Evolutionary conservation across 2,329 filamentous ascomycete genomes (phyloP).

Genomic region (Clonostachys solani): DNA sequence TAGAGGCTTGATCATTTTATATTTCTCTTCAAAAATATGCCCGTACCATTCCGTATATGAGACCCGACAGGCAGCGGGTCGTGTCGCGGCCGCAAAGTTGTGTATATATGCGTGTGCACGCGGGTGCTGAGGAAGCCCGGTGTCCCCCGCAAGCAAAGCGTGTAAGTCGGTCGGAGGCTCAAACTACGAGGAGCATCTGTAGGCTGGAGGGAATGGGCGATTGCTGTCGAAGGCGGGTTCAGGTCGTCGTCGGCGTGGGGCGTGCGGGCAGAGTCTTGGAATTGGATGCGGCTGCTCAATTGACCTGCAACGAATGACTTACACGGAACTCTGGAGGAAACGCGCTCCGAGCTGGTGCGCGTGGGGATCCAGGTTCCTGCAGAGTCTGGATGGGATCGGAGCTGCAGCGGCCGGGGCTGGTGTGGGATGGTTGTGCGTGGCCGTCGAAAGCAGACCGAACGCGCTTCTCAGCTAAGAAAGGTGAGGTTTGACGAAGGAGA

Average conservation of each 20-base stretch:
- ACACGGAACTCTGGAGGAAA: too few species aligned
- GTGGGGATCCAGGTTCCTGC: too few species aligned
- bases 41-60: not conserved
- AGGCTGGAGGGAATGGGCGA: too few species aligned
- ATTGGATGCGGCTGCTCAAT: too few species aligned
- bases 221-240: too few species aligned
- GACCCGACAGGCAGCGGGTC: too few species aligned
- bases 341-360: too few species aligned
- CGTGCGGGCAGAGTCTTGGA: too few species aligned
- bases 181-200: too few species aligned
- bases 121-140: not conserved
- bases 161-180: not conserved
- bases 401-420: not conserved
- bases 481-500: conserved; percentile 2
- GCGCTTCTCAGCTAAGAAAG: not conserved
- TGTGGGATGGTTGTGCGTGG: not conserved
- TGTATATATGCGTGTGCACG: not conserved
- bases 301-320: not conserved
- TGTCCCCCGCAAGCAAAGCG: not conserved
- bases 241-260: too few species aligned
- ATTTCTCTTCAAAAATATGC: not conserved
- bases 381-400: not conserved
- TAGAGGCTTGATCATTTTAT: not conserved
- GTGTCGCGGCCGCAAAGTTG: not conserved
- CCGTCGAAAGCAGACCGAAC: not conserved